Base-by-base conservation (phyloP, 2,329 filamentous ascomycete genomes). In the Aspergillus uvarum region DNA sequence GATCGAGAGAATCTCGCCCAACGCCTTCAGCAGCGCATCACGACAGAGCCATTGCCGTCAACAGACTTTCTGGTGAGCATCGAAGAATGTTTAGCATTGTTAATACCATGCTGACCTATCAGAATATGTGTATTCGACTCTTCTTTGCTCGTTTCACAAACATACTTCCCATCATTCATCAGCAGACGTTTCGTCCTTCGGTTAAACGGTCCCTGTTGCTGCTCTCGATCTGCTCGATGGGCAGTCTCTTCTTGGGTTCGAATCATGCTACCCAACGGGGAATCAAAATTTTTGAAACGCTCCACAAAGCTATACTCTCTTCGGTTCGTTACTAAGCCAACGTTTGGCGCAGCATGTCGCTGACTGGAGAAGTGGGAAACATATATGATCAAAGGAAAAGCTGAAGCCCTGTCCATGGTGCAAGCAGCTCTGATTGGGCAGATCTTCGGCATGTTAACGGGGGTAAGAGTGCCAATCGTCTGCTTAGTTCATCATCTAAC, bases 341-440 rank as follows among this genome's bases (percentile, higher is more conserved):
- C 10, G 35, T 19, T 32, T 35, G 19, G 11, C 19, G 50, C 35
- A 59, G 42, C 42, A 11, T 47, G 3, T 47, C 42, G 42, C 35
- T 29, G 10, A 8, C 8, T 11, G 21, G 44, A 22, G 21, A 11
- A 59, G 59, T 72, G 69, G 70, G 70, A 71, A 16, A 63, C 62
- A 48, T 65, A 67, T 24, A 63, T 72, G 3, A 53, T 58, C n/a
- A 59, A 55, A 29, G 60, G 59, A n/a, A 59, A 56, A 32, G 60
- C 59, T 12, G 67, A 67, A 48, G 60, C 61, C 14, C 52, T 68
- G 8, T 64, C 66, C 5, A 68, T 72, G 55, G 65, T 67, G 3
- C 70, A 72, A 48, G 69, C 70, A 16, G 65, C 69, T 16, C 59
- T 73, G 4, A 68, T 73, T 21, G 70, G 70, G 11, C 70, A 72